Evolutionary conservation across 2,329 filamentous ascomycete species (phyloP), one percentile per base, ranked within the genome.

Genomic region (Aspergillus tamarii): DNA sequence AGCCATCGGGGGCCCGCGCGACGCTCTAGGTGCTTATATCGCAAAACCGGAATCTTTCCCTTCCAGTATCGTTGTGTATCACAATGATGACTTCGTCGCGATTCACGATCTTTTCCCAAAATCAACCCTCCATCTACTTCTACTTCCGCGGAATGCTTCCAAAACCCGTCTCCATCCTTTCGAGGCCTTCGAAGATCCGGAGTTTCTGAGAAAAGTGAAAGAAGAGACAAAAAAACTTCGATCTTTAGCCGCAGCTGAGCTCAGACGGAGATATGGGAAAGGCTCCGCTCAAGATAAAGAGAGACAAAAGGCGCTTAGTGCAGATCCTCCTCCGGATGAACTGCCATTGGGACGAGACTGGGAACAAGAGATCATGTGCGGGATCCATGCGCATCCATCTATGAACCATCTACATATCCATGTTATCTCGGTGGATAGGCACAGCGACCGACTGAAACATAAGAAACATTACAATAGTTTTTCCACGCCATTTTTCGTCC

Each of bases 351-450:
- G 93, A 0, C 85, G 94, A 28, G 89, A 97, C 78, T 98, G 93
- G 92, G 79, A 82, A 46, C 80, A 82, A 14, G 92, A 95, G 30
- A 84, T 98, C 56, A 85, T 87, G 57, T 85, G 89, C 23, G 95
- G 95, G 16, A 86, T 97, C 9, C 95, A 99, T 79, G 91, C 92
- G 3, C 88, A 90, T 69, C 95, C 95, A 3, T 94, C 90, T 61
- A 98, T 99, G 95, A 89, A 87, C 67, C 93, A 98, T 76, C 76
- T 98, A 60, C 95, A 99, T 78, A 84, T 98, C 4, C 95, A 99
- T 77, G 88, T 98, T 34, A 80, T 98, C 62, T 92, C 91, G 45
- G 83, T 87, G 21, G 95, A 99, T 75, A 90, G 92, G 84, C 84
- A 88, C 70, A 93, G 90, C 43, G 84, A 86, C 12, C 85, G 84